These are phyloP conservation scores for Ballota nigra DNA, from an alignment of 257 asterid species.

Conservation along the genomic window DNA sequence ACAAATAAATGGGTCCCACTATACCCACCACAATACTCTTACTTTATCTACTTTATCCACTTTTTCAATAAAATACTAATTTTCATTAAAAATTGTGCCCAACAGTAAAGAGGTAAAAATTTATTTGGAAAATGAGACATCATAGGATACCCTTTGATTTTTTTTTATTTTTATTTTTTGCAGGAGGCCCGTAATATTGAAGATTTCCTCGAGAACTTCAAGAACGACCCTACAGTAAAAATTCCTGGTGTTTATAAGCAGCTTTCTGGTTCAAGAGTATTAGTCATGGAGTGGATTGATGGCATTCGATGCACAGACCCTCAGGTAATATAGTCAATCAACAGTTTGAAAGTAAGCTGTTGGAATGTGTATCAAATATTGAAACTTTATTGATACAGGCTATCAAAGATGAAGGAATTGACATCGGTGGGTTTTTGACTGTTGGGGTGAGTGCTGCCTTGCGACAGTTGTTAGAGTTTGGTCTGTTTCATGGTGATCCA, in stretches of 20 bases:
- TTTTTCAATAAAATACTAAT: too few relatives aligned
- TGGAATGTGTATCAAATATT: conserved; percentile 22
- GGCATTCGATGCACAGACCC: conserved; percentile 98
- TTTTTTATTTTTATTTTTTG: conserved; percentile 7
- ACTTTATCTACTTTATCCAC: too few relatives aligned
- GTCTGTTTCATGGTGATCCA: conserved; percentile 97
- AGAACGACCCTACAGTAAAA: conserved; percentile 92
- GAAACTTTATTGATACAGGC: conserved; percentile 54
- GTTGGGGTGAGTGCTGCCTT: conserved; percentile 99
- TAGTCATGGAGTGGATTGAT: conserved; percentile 99
- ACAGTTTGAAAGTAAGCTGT: conserved; percentile 10
- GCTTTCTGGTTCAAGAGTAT: conserved; percentile 86
- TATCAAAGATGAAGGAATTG: conserved; percentile 83
- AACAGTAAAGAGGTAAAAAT: too few relatives aligned
- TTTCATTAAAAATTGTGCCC: too few relatives aligned
- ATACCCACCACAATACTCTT: too few relatives aligned
- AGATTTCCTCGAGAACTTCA: conserved; percentile 96
- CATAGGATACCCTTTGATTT: neutral
- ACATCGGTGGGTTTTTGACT: conserved; percentile 80
- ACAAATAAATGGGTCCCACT: too few relatives aligned
- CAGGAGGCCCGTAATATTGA: conserved; percentile 99
- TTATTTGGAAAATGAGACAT: neutral
- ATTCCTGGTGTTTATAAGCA: conserved; percentile 84
- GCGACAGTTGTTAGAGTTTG: conserved; percentile 93
- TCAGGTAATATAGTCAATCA: conserved; percentile 51